Evolutionary conservation across 2,329 filamentous ascomycete species (phyloP).

Genomic region (Pestalotiopsis sp.): DNA sequence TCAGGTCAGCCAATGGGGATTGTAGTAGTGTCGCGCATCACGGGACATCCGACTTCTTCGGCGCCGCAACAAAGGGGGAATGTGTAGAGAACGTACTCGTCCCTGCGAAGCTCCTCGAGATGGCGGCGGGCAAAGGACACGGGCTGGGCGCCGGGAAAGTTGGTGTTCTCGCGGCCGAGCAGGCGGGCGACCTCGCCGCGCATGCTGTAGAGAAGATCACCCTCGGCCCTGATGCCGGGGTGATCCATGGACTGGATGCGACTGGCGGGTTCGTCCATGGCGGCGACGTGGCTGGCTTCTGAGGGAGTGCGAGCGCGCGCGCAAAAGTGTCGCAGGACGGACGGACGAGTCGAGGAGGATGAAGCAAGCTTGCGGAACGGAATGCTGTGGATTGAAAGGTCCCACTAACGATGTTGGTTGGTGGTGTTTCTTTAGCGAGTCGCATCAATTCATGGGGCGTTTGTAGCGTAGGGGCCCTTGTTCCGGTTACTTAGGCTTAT

Average conservation of each 20-base stretch:
- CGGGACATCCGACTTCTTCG: conserved; percentile 22
- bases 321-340: not conserved
- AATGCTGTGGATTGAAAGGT: not conserved
- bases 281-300: not conserved
- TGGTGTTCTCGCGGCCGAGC: conserved; percentile 66
- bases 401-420: not conserved
- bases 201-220: conserved; percentile 61
- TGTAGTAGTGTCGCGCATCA: conserved; percentile 37
- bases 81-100: conserved; percentile 50
- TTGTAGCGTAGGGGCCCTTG: not conserved
- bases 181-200: conserved; percentile 74
- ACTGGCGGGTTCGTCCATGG: not conserved
- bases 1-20: not conserved
- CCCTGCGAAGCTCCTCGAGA: conserved; percentile 74
- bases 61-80: not conserved
- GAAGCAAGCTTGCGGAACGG: not conserved
- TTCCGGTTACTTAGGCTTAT: not conserved
- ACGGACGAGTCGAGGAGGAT: not conserved
- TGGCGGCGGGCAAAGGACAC: conserved; percentile 88
- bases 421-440: not conserved
- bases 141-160: conserved; percentile 90
- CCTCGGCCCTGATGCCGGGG: conserved; percentile 67
- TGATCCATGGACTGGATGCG: conserved; percentile 54
- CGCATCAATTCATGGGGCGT: not conserved
- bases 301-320: not conserved